Conservation (phyloP, 352 stramenopile genomes). For the Pythium folliculosum region DNA sequence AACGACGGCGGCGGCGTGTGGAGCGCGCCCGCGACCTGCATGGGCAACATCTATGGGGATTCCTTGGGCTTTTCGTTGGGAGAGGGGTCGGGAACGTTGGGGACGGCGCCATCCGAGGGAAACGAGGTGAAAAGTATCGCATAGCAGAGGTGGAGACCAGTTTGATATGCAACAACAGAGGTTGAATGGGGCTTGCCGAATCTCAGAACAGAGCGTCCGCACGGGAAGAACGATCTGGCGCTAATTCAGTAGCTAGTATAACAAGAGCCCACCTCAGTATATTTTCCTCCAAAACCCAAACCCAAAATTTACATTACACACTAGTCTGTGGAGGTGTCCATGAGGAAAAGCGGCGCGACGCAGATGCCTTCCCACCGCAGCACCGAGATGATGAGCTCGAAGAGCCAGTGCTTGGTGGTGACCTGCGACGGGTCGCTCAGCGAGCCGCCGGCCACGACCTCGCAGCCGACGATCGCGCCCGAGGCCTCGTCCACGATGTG, state of each 20-base stretch:
- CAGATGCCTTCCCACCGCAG: slow-evolving; percentile 50
- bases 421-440: slow-evolving; percentile 53
- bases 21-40: slow-evolving; percentile 5
- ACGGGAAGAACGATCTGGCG: background rate
- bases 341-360: slow-evolving; percentile 31
- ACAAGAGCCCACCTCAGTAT: no score
- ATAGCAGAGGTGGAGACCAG: background rate
- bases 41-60: background rate
- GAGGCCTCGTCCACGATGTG: slow-evolving; percentile 48
- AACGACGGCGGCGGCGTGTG: background rate
- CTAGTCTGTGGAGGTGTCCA: slow-evolving; percentile 1
- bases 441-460: slow-evolving; percentile 56
- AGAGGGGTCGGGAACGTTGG: background rate
- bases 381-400: slow-evolving; percentile 66
- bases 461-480: slow-evolving; percentile 41
- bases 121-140: background rate
- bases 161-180: no score
- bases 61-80: background rate
- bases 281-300: background rate
- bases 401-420: slow-evolving; percentile 60
- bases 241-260: background rate
- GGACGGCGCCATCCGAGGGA: slow-evolving; percentile 9
- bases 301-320: background rate
- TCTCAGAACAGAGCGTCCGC: background rate
- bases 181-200: background rate